Conservation (phyloP, 2,329 filamentous ascomycete species). For the Neobulgaria alba region DNA sequence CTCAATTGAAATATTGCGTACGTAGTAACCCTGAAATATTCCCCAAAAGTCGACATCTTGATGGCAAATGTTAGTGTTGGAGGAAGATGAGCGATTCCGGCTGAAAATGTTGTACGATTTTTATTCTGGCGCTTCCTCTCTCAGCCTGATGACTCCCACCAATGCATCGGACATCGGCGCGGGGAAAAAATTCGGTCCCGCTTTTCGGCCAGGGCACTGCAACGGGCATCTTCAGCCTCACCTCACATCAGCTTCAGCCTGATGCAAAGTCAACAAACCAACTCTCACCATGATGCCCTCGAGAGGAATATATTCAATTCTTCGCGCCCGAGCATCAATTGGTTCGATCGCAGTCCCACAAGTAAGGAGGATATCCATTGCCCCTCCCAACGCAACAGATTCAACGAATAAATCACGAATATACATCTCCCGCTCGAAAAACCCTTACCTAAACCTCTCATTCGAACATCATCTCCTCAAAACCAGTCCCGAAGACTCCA, state of each 20-base stretch:
- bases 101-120: too few relatives aligned
- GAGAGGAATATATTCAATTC: background rate
- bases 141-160: conserved; percentile 19
- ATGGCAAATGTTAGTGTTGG: conserved; percentile 5
- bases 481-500: conserved; percentile 61
- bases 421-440: conserved; percentile 58
- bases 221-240: background rate
- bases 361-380: conserved; percentile 12
- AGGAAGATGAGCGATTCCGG: conserved; percentile 2
- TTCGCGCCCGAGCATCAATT: background rate
- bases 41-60: conserved; percentile 79
- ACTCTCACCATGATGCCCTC: background rate
- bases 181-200: background rate
- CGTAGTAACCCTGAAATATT: conserved; percentile 76
- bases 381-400: conserved; percentile 22
- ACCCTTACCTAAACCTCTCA: conserved; percentile 86
- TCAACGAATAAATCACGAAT: conserved; percentile 50
- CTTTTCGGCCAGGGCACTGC: background rate
- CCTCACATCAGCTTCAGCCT: background rate
- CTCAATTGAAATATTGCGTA: conserved; percentile 16
- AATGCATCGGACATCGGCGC: background rate
- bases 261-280: too few relatives aligned
- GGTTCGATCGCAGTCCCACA: background rate
- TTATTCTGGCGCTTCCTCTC: conserved; percentile 6
- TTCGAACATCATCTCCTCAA: conserved; percentile 87